Conservation (phyloP, 108 stramenopile genomes). For the Stephanodiscus triporus region DNA sequence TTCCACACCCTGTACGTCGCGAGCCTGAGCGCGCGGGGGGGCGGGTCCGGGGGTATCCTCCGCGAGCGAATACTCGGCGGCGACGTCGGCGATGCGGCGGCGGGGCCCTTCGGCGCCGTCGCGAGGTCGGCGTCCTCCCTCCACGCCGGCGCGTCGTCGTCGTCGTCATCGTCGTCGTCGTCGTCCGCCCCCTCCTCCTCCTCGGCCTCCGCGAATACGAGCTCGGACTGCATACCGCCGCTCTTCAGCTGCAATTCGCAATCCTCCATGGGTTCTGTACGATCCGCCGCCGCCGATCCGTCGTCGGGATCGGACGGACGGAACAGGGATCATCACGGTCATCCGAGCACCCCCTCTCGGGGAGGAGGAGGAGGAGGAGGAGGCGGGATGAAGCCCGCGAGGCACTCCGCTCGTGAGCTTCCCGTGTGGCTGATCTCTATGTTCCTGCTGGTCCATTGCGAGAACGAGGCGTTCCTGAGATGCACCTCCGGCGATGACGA, state of each 20-base stretch:
- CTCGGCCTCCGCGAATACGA: background rate
- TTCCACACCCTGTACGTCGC: constrained; percentile 86
- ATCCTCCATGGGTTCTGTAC: constrained; percentile 78
- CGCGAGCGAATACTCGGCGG: constrained; percentile 14
- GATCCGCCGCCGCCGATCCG: constrained; percentile 23
- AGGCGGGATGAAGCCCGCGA: constrained; percentile 44
- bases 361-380: background rate
- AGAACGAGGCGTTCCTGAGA: constrained; percentile 71
- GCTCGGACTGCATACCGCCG: constrained; percentile 61
- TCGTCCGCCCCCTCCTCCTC: no score
- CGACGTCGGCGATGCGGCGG: constrained; percentile 13
- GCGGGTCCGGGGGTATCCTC: constrained; percentile 36
- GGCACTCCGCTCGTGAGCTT: constrained; percentile 77
- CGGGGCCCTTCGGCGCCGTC: constrained; percentile 5
- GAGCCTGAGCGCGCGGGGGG: constrained; percentile 50
- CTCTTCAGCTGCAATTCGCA: constrained; percentile 84
- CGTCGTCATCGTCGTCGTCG: background rate
- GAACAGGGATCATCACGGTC: background rate
- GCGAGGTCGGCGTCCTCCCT: background rate
- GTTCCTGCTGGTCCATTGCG: constrained; percentile 84
- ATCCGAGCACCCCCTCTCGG: background rate
- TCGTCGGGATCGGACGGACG: background rate
- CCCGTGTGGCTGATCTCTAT: constrained; percentile 87
- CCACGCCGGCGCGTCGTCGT: background rate
- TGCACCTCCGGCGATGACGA: constrained; percentile 78